Evolutionary conservation across 2,329 filamentous ascomycete species (phyloP), one percentile per base, ranked within the genome.

Genomic region (Paecilomyces fulvus): DNA sequence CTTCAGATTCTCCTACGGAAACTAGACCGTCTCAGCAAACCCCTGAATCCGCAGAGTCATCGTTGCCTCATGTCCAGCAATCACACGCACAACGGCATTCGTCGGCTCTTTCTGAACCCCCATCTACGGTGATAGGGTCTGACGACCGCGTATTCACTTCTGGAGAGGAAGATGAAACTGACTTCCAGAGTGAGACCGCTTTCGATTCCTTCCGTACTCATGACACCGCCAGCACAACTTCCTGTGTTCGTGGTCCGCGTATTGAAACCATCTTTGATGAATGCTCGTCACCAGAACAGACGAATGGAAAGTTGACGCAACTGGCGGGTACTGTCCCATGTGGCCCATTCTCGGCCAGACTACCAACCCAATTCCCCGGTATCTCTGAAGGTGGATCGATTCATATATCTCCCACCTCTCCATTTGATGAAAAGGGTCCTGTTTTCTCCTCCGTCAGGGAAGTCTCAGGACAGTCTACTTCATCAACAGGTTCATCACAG

Each of bases 231-330:
- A 80, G 77, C 55, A 75, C 73, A 64, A 79, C 77, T 55, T 79
- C 79, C 25, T 79, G 77, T 48, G 72, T 77, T 58, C 76, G 80
- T 63, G 80, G 81, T 49, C 78, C 82, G 59, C 79, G 79, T 52
- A 84, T 86, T 57, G 82, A 86, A 63, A 83, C 80, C 10, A 83
- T 86, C 63, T 86, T 86, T 67, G 81, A 84, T 67, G 80, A 83
- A 64, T 78, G 76, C 53, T 75, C 74, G 58, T 59, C 67, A 7
- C 65, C 71, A 14, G 63, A 66, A 28, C 52, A 65, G 50, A 70
- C 68, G 51, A 75, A 76, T 60, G 65, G 72, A 59, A 77, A 73
- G 62, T 63, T 77, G 53, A 68, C 74, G 54, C 72, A 73, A 55
- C 68, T 82, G 50, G 73, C 76, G 57, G 77, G 81, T 61, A 70